These are phyloP conservation scores for Microbotryum violaceum DNA, from an alignment of 1,284 basidiomycete species.

Conservation along the genomic window DNA sequence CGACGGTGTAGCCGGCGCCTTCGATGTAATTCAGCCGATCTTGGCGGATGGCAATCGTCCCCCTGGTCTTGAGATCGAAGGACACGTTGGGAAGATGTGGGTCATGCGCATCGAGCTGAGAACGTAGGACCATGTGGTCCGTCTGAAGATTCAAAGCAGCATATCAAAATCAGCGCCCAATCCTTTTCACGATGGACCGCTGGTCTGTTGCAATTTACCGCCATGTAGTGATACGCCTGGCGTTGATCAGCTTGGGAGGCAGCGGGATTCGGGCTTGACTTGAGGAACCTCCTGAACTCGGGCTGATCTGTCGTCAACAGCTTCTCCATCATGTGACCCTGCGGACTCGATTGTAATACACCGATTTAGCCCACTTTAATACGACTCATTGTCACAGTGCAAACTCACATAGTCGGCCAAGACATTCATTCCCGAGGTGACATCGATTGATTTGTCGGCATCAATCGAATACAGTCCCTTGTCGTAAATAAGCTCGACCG, in stretches of 20 bases:
- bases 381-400: constrained; percentile 1
- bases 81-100: constrained; percentile 72
- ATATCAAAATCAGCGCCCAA: background rate
- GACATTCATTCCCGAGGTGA: constrained; percentile 57
- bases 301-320: constrained; percentile 63
- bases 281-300: constrained; percentile 60
- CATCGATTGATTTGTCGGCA: constrained; percentile 51
- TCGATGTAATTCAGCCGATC: constrained; percentile 81
- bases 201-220: constrained; percentile 47
- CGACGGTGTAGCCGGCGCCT: constrained; percentile 69
- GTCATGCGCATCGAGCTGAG: constrained; percentile 86
- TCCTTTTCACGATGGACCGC: too few relatives aligned
- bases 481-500: constrained; percentile 55
- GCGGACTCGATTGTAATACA: constrained; percentile 28
- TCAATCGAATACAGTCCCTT: constrained; percentile 71
- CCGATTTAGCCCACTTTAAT: constrained; percentile 5
- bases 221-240: constrained; percentile 72
- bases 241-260: constrained; percentile 37
- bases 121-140: constrained; percentile 77
- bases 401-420: constrained; percentile 21
- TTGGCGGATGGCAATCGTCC: constrained; percentile 71
- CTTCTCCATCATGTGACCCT: constrained; percentile 86
- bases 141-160: constrained; percentile 47
- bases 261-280: constrained; percentile 43
- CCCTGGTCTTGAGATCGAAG: constrained; percentile 95